Base-by-base conservation (phyloP, 1,139 yeast species). In the Candida labiduridarum region DNA sequence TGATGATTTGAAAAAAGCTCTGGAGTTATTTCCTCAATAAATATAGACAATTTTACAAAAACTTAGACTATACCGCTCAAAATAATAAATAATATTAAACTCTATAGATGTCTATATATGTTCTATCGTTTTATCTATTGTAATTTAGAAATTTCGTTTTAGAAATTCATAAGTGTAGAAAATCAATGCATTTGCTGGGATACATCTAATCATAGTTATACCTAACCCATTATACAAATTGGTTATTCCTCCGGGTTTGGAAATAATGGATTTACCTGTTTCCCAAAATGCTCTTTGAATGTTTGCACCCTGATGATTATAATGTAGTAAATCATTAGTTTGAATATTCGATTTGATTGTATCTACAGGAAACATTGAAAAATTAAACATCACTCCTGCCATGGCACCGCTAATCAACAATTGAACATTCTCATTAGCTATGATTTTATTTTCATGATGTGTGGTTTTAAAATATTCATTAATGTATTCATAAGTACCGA, bases 281-380 rank as follows among this genome's bases (percentile, higher is more conserved):
- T 59, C 62, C 5, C 70, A 72, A 18, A 79, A 80, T 22, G 62
- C 58, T 33, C 61, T 76, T 70, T 46, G 34, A 31, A 56, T 36
- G 3, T 11, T 41, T 10, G 29, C 6, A 8, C 29, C 29, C 2
- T 7, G 3, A 25, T 25, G 29, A 25, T 31, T 25, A 29, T 54
- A 49, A 45, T 61, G 56, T 42, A 66, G 56, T 44, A 69, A 57
- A 51, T 67, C 68, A 51, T 76, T 72, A 0, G 96, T 91, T 68
- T 92, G 99, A 72, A 92, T 86, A 49, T 89, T 83, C 5, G 94
- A 85, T 67, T 92, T 92, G 53, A 92, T 80, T 1, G 97, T 91
- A 64, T 94, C 99, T 0, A 91, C 87, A 0, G 99, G 99, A 66
- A 86, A 92, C 52, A 89, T 76, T 9, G 89, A 80, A 11, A 87